Conservation (phyloP, 306 rosid genomes). For the Lathyrus oleraceus region DNA sequence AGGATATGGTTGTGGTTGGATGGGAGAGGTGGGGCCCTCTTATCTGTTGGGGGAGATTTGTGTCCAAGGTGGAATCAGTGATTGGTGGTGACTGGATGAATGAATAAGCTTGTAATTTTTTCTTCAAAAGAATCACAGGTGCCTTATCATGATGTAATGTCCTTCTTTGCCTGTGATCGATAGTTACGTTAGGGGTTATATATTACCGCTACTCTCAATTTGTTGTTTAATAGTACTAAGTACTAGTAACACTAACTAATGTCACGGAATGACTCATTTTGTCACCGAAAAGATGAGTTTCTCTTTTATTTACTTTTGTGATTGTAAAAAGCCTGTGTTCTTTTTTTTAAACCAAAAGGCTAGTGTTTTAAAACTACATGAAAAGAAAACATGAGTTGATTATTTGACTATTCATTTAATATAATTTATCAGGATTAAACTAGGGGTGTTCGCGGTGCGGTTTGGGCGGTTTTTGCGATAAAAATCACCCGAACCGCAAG, state of each 20-base stretch:
- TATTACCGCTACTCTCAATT: background rate
- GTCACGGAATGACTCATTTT: constrained; percentile 2
- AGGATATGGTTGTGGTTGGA: too few relatives aligned
- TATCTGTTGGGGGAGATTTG: constrained; percentile 54
- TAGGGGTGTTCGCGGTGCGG: too few relatives aligned
- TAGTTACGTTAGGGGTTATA: background rate
- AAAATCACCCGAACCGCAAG: too few relatives aligned
- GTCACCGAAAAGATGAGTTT: background rate
- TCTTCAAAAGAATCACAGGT: background rate
- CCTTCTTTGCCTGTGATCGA: constrained; percentile 4
- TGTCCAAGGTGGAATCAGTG: constrained; percentile 41
- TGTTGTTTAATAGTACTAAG: background rate
- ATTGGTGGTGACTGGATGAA: constrained; percentile 35
- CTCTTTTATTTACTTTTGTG: background rate
- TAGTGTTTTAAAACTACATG: too few relatives aligned
- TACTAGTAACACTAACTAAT: background rate
- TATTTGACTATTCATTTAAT: too few relatives aligned
- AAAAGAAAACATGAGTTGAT: too few relatives aligned
- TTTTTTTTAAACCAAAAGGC: too few relatives aligned
- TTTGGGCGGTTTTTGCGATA: too few relatives aligned
- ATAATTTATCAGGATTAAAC: too few relatives aligned
- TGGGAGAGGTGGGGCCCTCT: constrained; percentile 51
- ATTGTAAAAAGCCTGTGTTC: background rate
- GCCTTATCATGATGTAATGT: constrained; percentile 45
- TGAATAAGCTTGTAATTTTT: background rate